These are phyloP conservation scores for Metarhizium sp. DNA, from an alignment of 2,329 filamentous ascomycete species.

Conservation along the genomic window DNA sequence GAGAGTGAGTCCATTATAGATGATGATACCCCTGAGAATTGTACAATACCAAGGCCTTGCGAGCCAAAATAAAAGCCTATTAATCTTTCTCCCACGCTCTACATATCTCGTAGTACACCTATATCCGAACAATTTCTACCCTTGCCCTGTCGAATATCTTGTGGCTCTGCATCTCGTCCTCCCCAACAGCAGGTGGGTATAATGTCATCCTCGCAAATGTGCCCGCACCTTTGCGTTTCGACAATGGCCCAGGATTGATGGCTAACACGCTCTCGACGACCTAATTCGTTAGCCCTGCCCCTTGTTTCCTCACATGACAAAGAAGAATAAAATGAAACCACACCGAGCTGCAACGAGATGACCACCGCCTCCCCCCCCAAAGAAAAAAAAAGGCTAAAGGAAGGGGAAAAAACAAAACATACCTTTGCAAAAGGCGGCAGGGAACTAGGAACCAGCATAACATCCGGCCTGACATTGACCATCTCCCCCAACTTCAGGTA, in stretches of 20 bases:
- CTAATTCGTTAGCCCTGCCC: conserved; percentile 32
- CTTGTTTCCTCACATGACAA: background rate
- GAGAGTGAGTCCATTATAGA: conserved; percentile 41
- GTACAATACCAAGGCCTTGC: background rate
- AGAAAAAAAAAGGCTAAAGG: background rate
- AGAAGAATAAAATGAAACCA: no score
- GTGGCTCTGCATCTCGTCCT: conserved; percentile 57
- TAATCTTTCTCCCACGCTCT: background rate
- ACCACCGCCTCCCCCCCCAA: no score
- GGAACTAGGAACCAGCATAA: conserved; percentile 73
- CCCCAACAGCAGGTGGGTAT: conserved; percentile 52
- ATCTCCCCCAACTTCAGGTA: conserved; percentile 89
- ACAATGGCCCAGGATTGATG: conserved; percentile 82
- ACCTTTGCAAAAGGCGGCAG: conserved; percentile 85
- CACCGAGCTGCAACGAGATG: no score
- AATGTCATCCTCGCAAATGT: conserved; percentile 78
- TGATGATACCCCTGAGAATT: conserved; percentile 7
- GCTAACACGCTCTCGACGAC: conserved; percentile 84
- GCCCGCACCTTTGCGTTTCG: conserved; percentile 74
- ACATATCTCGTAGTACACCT: conserved; percentile 8
- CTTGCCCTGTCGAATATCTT: conserved; percentile 73
- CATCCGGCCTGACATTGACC: conserved; percentile 74
- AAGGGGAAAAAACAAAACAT: conserved; percentile 16
- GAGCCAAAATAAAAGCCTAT: background rate
- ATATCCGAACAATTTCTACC: conserved; percentile 80